A percentile compares a stretch with the other conserved stretches of the same genome.
Evolutionary conservation across 2,329 filamentous ascomycete genomes (phyloP).

Genomic region (Teratosphaeriaceae sp.): DNA sequence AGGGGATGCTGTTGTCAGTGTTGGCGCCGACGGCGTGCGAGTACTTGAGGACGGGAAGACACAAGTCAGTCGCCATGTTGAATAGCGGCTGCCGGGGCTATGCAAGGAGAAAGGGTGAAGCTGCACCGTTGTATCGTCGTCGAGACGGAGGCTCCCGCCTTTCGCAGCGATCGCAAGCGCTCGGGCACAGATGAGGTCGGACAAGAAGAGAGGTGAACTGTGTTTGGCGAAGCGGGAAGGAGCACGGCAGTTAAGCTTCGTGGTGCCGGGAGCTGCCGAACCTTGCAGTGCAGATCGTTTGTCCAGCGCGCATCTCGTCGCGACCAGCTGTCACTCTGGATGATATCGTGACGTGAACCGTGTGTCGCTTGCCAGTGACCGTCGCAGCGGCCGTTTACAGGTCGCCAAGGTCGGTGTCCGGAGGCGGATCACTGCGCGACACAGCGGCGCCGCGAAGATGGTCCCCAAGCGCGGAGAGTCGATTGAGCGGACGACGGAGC

Average conservation of each 20-base stretch:
- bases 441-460: conserved; percentile 27
- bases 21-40: conserved; percentile 28
- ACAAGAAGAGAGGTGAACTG: background rate
- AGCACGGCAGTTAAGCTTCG: background rate
- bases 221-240: background rate
- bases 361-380: background rate
- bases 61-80: conserved; percentile 21
- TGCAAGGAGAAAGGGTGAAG: too few species aligned
- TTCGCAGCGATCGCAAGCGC: too few species aligned
- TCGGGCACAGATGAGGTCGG: background rate
- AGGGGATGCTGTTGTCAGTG: conserved; percentile 27
- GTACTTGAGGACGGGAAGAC: conserved; percentile 25
- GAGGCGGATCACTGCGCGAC: background rate
- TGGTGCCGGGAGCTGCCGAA: background rate
- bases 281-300: background rate
- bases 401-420: background rate
- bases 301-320: too few species aligned
- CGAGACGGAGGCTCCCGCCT: too few species aligned
- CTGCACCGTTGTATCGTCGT: too few species aligned
- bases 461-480: conserved; percentile 41
- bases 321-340: background rate
- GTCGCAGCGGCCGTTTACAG: background rate
- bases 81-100: conserved; percentile 6
- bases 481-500: conserved; percentile 53
- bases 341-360: background rate